phyloP scores from a whole-genome alignment of 352 stramenopile genomes.

The Pythium aquatile region DNA sequence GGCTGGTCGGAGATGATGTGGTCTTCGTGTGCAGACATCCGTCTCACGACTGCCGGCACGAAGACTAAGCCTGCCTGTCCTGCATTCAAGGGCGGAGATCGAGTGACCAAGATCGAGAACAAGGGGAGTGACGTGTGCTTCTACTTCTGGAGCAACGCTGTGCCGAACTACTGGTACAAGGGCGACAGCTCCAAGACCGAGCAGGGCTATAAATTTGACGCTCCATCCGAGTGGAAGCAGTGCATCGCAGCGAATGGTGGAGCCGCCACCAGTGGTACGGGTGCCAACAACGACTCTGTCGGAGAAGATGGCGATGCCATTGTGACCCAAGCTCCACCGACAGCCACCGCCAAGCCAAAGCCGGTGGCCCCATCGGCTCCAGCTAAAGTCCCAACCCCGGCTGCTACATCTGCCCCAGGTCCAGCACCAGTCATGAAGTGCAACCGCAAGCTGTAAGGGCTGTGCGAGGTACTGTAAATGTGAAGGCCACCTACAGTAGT shows the following conservation, averaged over 20 bases:
- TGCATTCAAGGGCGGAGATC: slow-evolving; percentile 13
- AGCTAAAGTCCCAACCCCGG: neutral
- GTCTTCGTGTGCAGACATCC: slow-evolving; percentile 13
- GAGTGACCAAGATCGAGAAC: slow-evolving; percentile 16
- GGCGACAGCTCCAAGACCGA: slow-evolving; percentile 7
- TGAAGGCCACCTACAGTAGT: no score
- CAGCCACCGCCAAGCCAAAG: no score
- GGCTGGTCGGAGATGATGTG: slow-evolving; percentile 9
- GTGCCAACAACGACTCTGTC: neutral
- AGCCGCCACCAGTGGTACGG: neutral
- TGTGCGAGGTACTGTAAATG: no score
- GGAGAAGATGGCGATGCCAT: neutral
- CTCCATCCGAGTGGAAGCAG: neutral
- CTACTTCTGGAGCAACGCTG: slow-evolving; percentile 16
- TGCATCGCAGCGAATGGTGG: neutral
- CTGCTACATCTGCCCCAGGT: no score
- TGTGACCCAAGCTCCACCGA: neutral
- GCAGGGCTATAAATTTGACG: slow-evolving; percentile 11
- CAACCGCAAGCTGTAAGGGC: neutral
- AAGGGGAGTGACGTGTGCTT: slow-evolving; percentile 19
- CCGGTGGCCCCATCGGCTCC: neutral
- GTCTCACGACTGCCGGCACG: slow-evolving; percentile 5
- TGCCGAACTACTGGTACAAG: slow-evolving; percentile 7
- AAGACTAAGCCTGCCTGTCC: slow-evolving; percentile 4
- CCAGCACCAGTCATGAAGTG: neutral